Base-by-base conservation (phyloP, 2,329 filamentous ascomycete species). In the Aspergillus arachidicola region DNA sequence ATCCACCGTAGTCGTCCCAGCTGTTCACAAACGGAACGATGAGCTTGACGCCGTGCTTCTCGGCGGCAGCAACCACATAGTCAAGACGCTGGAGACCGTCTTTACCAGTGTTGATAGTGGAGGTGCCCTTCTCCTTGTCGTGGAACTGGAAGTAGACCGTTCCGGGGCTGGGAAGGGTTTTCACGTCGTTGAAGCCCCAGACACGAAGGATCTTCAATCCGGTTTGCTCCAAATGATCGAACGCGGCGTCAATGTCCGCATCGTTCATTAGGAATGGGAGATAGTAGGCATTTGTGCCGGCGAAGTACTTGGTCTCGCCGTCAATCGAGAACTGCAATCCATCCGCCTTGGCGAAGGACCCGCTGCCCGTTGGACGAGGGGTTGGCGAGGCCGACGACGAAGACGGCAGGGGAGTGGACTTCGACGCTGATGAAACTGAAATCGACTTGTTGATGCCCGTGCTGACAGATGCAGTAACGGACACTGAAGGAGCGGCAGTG, bases 111-210 rank as follows among this genome's bases (percentile, higher is more conserved):
- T 67, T 36, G 26, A 67, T 67, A 3, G 43, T 60, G 14, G 65
- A 65, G 3, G 45, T 63, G 53, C 65, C 63, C 21, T 67, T 63
- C n/a, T 23, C 28, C 65, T 61, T 65, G 56, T 59, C 43, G 19
- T 51, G 48, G 4, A 51, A 6, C 46, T 67, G 65, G 58, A 67
- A 67, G 2, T 65, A 63, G 10, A 67, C 28, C 7, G 63, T 64
- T 3, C 63, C 65, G 2, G 57, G 45, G 6, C 61, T 26, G 21
- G 32, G 43, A 5, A 51, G 61, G 6, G 46, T 46, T 36, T 65
- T 67, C n/a, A 63, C 61, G n/a, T 67, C 65, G 57, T 67, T 67
- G 46, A 67, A 67, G 0, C 65, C 65, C 65, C 63, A 67, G 16
- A 64, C 65, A 23, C 65, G 65, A 57, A 67, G 65, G 32, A 65